Percentiles rank a stretch among this genome's conserved stretches.
Conservation (phyloP, 192 early-diverging fungal genomes). For the Coemansia sp. region DNA sequence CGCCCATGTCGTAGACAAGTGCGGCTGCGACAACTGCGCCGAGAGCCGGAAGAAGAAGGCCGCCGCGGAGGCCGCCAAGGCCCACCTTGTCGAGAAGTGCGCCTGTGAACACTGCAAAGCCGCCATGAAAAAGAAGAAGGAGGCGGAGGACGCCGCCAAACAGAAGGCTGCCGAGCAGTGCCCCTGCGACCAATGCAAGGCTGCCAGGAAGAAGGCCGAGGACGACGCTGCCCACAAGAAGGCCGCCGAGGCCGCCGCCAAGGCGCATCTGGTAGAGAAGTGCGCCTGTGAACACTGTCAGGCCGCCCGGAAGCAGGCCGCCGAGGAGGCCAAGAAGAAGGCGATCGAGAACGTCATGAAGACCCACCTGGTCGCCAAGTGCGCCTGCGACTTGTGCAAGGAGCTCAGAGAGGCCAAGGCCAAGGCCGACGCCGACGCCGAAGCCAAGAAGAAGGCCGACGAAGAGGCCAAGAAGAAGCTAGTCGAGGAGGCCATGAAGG, state of each 20-base stretch:
- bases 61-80: constrained; percentile 25
- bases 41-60: constrained; percentile 16
- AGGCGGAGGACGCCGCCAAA: too few relatives aligned
- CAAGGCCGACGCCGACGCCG: not conserved
- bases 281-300: constrained; percentile 3
- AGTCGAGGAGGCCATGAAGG: constrained; percentile 7
- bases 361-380: not conserved
- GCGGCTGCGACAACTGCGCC: constrained; percentile 26
- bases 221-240: too few relatives aligned
- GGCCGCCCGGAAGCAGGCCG: not conserved
- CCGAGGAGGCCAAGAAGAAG: constrained; percentile 13
- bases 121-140: too few relatives aligned
- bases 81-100: constrained; percentile 16
- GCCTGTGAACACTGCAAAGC: constrained; percentile 19
- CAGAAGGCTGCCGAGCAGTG: not conserved
- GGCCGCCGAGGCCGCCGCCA: not conserved
- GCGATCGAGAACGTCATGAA: constrained; percentile 5
- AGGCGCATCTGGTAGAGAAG: not conserved
- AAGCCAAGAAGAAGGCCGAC: constrained; percentile 2
- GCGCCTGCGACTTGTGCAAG: constrained; percentile 1
- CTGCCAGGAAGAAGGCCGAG: too few relatives aligned
- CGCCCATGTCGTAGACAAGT: constrained; percentile 21
- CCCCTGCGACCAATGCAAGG: too few relatives aligned
- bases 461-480: constrained; percentile 20
- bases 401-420: not conserved